Evolutionary conservation across 768 basidiomycete species (phyloP).

Genomic region (Boletus reticuloceps): DNA sequence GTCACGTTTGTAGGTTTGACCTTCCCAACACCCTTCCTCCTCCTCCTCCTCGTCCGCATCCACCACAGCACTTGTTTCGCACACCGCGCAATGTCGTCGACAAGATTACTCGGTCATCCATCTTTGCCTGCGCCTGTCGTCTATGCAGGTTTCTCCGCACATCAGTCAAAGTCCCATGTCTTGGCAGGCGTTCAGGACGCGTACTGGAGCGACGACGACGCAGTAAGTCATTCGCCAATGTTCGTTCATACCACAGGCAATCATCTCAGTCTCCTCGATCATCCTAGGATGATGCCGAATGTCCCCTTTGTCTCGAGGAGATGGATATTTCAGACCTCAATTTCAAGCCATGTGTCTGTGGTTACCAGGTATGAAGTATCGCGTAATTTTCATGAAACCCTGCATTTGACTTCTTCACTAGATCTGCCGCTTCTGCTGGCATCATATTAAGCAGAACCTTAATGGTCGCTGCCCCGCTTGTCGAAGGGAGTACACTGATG

Average conservation of each 20-base stretch:
- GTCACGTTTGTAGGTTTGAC: slow-evolving; percentile 24
- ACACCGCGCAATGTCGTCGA: slow-evolving; percentile 42
- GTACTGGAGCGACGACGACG: slow-evolving; percentile 95
- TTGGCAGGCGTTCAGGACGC: slow-evolving; percentile 91
- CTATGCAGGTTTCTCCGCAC: slow-evolving; percentile 64
- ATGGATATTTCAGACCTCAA: slow-evolving; percentile 99
- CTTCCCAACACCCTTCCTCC: slow-evolving; percentile 4
- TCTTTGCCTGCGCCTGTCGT: slow-evolving; percentile 73
- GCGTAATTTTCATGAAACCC: slow-evolving; percentile 18
- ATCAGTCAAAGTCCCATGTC: slow-evolving; percentile 83
- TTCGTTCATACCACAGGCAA: slow-evolving; percentile 9
- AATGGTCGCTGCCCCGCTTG: slow-evolving; percentile 98
- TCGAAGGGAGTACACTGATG: slow-evolving; percentile 88
- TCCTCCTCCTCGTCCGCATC: slow-evolving; percentile 17
- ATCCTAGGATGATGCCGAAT: slow-evolving; percentile 91
- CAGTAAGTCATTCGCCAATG: slow-evolving; percentile 43
- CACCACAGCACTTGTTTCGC: not conserved
- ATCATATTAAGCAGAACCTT: slow-evolving; percentile 94
- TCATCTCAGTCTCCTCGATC: slow-evolving; percentile 19
- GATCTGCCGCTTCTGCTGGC: slow-evolving; percentile 99
- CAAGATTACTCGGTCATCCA: slow-evolving; percentile 58
- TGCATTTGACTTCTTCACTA: slow-evolving; percentile 32
- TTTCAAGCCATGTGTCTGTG: slow-evolving; percentile 98
- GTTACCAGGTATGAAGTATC: slow-evolving; percentile 74
- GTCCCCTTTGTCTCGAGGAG: slow-evolving; percentile 96